Evolutionary conservation across 2,329 filamentous ascomycete genomes (phyloP).

Genomic region (Cordyceps fumosorosea): DNA sequence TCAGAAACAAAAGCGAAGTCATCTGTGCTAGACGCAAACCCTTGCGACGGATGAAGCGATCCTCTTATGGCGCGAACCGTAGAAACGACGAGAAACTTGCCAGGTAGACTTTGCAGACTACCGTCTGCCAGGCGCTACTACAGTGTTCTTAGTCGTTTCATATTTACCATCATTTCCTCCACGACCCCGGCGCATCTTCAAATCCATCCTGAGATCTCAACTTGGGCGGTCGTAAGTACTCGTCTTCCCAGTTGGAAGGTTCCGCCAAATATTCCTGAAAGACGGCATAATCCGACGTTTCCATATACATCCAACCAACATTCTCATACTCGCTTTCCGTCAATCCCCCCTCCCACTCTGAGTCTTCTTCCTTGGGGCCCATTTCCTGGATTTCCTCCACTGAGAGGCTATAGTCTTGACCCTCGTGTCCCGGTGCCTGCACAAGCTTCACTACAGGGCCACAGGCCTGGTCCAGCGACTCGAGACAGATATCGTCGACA

Average conservation of each 20-base stretch:
- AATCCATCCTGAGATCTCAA: neutral
- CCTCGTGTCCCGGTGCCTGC: neutral
- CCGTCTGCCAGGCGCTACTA: no score
- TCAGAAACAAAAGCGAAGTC: no score
- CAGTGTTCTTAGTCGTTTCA: neutral
- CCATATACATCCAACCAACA: conserved; percentile 14
- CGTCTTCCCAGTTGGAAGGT: neutral
- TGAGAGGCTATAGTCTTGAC: neutral
- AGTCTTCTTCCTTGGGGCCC: neutral
- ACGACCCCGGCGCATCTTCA: neutral
- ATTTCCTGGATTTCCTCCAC: neutral
- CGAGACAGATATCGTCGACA: conserved; percentile 9
- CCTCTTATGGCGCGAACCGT: no score
- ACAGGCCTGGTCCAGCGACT: conserved; percentile 2
- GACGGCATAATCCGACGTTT: conserved; percentile 4
- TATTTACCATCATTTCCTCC: neutral
- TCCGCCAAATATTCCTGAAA: conserved; percentile 8
- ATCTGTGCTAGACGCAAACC: no score
- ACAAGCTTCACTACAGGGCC: conserved; percentile 5
- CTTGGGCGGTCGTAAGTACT: conserved; percentile 3
- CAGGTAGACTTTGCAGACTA: no score
- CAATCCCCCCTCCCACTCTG: conserved; percentile 8
- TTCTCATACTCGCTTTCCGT: conserved; percentile 12
- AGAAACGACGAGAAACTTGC: no score
- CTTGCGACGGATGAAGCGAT: no score